These are phyloP conservation scores for Bidens hawaiensis DNA, from an alignment of 140 eudicot genomes.

Conservation along the genomic window DNA sequence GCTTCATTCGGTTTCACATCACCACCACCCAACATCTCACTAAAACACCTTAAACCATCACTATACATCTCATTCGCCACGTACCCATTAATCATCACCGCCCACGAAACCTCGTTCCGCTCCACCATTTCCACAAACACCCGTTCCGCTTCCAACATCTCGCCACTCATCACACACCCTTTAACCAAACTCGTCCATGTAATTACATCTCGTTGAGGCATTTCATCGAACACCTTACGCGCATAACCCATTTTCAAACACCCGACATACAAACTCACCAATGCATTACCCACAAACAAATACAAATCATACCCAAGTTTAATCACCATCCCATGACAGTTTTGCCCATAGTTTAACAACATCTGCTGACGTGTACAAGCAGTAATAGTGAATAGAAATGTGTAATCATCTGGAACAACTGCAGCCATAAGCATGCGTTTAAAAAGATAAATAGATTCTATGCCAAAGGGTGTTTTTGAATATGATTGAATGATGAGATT, in stretches of 20 bases:
- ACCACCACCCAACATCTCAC: conserved; percentile 33
- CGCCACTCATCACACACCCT: conserved; percentile 34
- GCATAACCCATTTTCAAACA: conserved; percentile 25
- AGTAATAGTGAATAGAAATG: conserved; percentile 38
- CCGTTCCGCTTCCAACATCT: conserved; percentile 27
- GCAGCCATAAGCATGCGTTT: conserved; percentile 24
- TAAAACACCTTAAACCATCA: conserved; percentile 38
- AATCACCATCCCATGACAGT: conserved; percentile 37
- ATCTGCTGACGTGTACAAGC: conserved; percentile 30
- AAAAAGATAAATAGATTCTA: conserved; percentile 27
- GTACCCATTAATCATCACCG: conserved; percentile 51
- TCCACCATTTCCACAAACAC: conserved; percentile 32
- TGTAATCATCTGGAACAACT: conserved; percentile 44
- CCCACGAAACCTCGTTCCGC: conserved; percentile 48
- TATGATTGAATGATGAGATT: conserved; percentile 36
- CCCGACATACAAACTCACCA: conserved; percentile 30
- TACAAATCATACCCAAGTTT: conserved; percentile 34
- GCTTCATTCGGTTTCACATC: conserved; percentile 44
- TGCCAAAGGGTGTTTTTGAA: conserved; percentile 20
- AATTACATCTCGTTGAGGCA: conserved; percentile 37
- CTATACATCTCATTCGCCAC: conserved; percentile 23
- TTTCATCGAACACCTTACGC: conserved; percentile 37
- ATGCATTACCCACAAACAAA: conserved; percentile 38
- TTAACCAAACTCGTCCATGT: conserved; percentile 50
- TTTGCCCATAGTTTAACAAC: conserved; percentile 22